Evolutionary conservation across 768 basidiomycete species (phyloP), one percentile per base, ranked within the genome.

Genomic region (Sistotremastrum niveocremeum): DNA sequence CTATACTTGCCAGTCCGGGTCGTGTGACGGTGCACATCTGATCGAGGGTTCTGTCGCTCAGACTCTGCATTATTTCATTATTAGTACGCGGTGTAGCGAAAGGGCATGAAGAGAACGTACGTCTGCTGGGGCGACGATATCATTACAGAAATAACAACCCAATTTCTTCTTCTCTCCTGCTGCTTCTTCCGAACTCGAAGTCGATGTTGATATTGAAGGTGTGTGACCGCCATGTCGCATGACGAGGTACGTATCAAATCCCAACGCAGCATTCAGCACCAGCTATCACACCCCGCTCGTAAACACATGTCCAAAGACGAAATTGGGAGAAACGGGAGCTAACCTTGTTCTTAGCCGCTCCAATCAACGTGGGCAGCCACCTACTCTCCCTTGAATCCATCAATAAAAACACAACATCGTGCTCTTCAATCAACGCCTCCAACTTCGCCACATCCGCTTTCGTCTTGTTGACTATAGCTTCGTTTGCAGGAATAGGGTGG

Each of bases 11-110:
- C 2, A 98, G 71, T 0, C 94, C 94, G 0, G 95, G 95, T 20
- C 95, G 70, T 0, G 94, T 97, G 32, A 99, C 95, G 1, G 95
- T 98, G 59, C 95, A 99, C 94, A 97, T 97, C 60, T 98, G 94
- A 60, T 98, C 95, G 9, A 98, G 74, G 3, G 93, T 94, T 37
- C 91, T 74, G 59, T 98, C 94, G 1, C 85, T 84, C 38, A 84
- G 62, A 2, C 76, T 77, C 80, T 73, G 51, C 31, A 39, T 3
- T 41, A 37, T 8, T 34, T 36, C 46, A 31, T 6, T 11, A 34
- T 30, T 8, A 9, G 11, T 6, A 9, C n/a, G 35, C 3, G 12
- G 72, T 60, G 7, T 68, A 70, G 69, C 54, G 38, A 1, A 12
- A 46, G 28, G 45, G 28, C 9, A 47, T 6, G 33, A 46, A 29